Base-by-base conservation (phyloP, 768 basidiomycete species). In the Phlegmacium glaucopus region DNA sequence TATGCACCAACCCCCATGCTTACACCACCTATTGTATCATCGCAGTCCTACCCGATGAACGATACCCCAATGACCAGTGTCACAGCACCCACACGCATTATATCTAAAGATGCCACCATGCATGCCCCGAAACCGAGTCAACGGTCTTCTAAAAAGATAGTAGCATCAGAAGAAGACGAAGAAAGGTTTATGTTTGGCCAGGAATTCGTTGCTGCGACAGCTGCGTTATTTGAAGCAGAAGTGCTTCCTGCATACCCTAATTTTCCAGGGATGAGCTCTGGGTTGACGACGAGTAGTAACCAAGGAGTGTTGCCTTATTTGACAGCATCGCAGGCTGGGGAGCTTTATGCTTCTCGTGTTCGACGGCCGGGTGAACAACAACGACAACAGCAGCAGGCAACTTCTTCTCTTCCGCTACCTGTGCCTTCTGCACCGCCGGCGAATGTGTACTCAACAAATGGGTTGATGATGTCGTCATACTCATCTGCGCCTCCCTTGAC, bases 181-280 rank as follows among this genome's bases (percentile, higher is more conserved):
- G 65, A 63, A 34, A 63, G 65, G 4, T 72, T 72, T 57, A 65
- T 58, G 4, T 70, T 72, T 54, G 55, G 54, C n/a, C 54, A 59
- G 16, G 61, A 66, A 47, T 70, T 66, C 48, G 63, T 71, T 18
- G 67, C 63, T 2, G 67, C 63, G 10, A 69, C 68, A 3, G 60
- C 58, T 11, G 59, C 57, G 5, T 54, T 71, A 45, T 71, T 66
- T 45, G 61, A 63, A 26, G 51, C 53, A 2, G 70, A 70, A 49
- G 63, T 70, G 9, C 50, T 70, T 4, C 69, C 67, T 2, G 54
- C 61, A 1, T 70, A 69, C 38, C 69, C 70, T 6, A 57, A 65
- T 44, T 63, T 62, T 27, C 55, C 62, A 0, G 54, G 53, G 22
- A 51, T 47, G 39, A 53, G 55, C 35, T 59, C 58, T 4, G 51